Evolutionary conservation across 148 eudicot genomes (phyloP).

Genomic region (Persicaria maculosa): DNA sequence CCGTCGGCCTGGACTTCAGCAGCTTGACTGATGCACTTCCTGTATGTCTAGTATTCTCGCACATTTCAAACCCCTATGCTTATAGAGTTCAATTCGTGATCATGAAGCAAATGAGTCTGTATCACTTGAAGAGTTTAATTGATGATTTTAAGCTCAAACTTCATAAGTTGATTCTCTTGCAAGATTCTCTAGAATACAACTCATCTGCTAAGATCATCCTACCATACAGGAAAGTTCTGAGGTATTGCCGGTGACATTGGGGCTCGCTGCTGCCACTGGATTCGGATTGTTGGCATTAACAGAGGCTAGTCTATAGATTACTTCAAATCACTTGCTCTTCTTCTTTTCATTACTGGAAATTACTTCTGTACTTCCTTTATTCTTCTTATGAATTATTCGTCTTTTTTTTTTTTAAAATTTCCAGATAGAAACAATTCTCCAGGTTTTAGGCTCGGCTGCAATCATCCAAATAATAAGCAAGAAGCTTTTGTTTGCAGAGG

Average conservation of each 20-base stretch:
- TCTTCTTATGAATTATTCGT: not conserved
- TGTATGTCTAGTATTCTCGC: conserved; percentile 23
- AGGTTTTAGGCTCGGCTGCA: conserved; percentile 80
- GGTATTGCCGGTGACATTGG: conserved; percentile 41
- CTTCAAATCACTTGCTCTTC: not conserved
- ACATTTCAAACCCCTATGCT: conserved; percentile 1
- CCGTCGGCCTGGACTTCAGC: conserved; percentile 54
- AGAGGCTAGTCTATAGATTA: conserved; percentile 42
- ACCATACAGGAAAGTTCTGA: conserved; percentile 55
- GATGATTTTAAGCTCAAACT: not conserved
- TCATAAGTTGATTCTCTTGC: not conserved
- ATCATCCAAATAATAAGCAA: conserved; percentile 70
- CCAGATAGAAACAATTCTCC: conserved; percentile 85
- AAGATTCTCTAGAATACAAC: not conserved
- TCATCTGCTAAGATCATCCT: too few species aligned
- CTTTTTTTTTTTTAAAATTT: not conserved
- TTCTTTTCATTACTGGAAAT: not conserved
- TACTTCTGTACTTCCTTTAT: not conserved
- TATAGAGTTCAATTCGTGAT: not conserved
- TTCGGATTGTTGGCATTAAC: conserved; percentile 62
- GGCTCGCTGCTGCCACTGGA: conserved; percentile 80
- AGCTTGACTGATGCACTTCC: conserved; percentile 50
- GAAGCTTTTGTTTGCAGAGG: conserved; percentile 91
- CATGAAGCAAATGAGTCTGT: too few species aligned
- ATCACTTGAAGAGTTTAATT: too few species aligned